These are phyloP conservation scores for Guyanaporus albipodus DNA, from an alignment of 768 basidiomycete species.

Conservation along the genomic window DNA sequence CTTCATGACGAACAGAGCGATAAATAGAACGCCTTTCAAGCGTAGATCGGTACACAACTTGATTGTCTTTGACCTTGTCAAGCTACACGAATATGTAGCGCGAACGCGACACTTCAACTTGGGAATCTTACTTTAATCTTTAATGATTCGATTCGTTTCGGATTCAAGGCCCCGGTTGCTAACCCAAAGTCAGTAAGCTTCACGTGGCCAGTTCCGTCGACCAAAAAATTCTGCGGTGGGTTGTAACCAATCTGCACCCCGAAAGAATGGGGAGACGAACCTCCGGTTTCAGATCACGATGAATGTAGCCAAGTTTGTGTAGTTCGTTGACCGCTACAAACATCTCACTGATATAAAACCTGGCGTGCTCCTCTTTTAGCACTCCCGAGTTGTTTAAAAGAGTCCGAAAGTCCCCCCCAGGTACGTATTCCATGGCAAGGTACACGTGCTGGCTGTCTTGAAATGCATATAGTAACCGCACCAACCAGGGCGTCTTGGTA, in stretches of 20 bases:
- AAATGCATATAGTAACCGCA: constrained; percentile 92
- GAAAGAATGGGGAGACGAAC: constrained; percentile 38
- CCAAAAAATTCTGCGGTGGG: constrained; percentile 79
- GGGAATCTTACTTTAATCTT: constrained; percentile 75
- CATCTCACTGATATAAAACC: constrained; percentile 98
- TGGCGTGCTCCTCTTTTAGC: constrained; percentile 93
- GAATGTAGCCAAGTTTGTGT: constrained; percentile 97
- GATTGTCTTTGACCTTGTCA: constrained; percentile 93
- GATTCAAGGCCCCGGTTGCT: constrained; percentile 94
- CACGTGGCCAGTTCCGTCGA: constrained; percentile 93
- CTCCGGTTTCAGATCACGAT: constrained; percentile 97
- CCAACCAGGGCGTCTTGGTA: constrained; percentile 97
- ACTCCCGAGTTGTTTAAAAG: constrained; percentile 97
- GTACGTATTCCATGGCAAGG: constrained; percentile 99
- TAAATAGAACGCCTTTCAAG: constrained; percentile 94
- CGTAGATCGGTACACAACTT: constrained; percentile 85
- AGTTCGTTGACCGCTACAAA: constrained; percentile 90
- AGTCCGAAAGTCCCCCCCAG: constrained; percentile 97
- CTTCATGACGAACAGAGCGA: constrained; percentile 84
- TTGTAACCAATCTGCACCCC: neutral
- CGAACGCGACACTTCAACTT: neutral
- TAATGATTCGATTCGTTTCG: constrained; percentile 88
- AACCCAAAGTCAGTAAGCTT: constrained; percentile 98
- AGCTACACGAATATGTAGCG: constrained; percentile 48
- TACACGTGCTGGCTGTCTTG: constrained; percentile 90